Evolutionary conservation across 768 basidiomycete genomes (phyloP).

Genomic region (Russula emetica): DNA sequence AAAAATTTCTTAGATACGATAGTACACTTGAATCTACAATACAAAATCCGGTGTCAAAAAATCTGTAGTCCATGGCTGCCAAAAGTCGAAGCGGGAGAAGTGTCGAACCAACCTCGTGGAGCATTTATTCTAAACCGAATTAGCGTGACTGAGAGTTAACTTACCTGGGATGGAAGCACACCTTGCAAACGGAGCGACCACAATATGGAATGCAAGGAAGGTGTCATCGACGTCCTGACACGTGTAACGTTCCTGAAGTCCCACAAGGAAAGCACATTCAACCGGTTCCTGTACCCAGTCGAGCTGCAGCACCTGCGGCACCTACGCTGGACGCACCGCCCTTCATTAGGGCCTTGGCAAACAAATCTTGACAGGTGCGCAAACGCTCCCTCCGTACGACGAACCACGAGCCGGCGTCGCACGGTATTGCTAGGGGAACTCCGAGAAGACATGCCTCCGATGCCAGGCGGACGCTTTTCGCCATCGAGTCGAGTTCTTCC

Average conservation of each 20-base stretch:
- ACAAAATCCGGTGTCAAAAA: neutral
- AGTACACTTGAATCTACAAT: neutral
- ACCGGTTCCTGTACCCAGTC: conserved; percentile 22
- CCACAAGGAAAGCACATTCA: neutral
- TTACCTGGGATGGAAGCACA: neutral
- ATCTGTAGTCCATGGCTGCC: neutral
- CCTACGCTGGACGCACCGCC: conserved; percentile 29
- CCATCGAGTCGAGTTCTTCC: conserved; percentile 73
- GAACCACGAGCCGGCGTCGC: conserved; percentile 77
- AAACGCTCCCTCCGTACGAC: conserved; percentile 66
- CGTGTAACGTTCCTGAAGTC: neutral
- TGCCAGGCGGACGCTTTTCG: conserved; percentile 55
- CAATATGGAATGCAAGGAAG: neutral
- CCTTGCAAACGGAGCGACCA: neutral
- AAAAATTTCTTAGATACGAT: neutral
- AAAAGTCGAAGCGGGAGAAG: neutral
- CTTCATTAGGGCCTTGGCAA: conserved; percentile 34
- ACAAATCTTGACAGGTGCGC: conserved; percentile 38
- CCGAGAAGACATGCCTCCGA: conserved; percentile 56
- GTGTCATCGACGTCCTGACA: neutral
- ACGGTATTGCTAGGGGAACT: conserved; percentile 66
- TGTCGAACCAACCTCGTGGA: neutral
- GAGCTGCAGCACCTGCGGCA: conserved; percentile 26
- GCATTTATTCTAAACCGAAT: neutral
- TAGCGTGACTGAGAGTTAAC: neutral